phyloP scores from a whole-genome alignment of 1,139 yeast species.

The Saccharomyces pastorianus region DNA sequence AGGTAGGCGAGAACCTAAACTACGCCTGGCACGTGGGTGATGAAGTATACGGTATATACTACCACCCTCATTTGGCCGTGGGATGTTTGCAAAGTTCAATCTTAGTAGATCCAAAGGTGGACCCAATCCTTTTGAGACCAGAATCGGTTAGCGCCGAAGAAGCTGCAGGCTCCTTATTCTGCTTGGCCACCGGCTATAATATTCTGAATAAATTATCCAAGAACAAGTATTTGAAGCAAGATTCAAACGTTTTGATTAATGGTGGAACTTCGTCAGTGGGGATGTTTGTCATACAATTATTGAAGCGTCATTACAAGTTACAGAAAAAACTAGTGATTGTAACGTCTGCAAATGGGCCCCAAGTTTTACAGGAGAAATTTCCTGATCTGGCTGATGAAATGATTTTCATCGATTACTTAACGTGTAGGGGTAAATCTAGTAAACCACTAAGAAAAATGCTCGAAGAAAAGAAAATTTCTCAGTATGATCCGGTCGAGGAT shows the following conservation, averaged over 20 bases:
- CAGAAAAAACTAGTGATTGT: slow-evolving; percentile 39
- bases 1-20: slow-evolving; percentile 44
- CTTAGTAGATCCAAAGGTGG: slow-evolving; percentile 37
- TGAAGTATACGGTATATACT: slow-evolving; percentile 50
- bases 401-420: slow-evolving; percentile 27
- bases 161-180: slow-evolving; percentile 52
- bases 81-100: slow-evolving; percentile 52
- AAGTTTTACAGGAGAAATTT: slow-evolving; percentile 24
- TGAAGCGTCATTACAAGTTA: slow-evolving; percentile 41
- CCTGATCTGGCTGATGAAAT: slow-evolving; percentile 26
- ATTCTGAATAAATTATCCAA: slow-evolving; percentile 33
- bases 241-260: slow-evolving; percentile 43
- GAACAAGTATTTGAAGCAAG: slow-evolving; percentile 24
- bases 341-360: slow-evolving; percentile 33
- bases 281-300: slow-evolving; percentile 48
- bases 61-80: slow-evolving; percentile 36
- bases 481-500: slow-evolving; percentile 25
- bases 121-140: slow-evolving; percentile 42
- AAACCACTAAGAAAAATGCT: slow-evolving; percentile 27
- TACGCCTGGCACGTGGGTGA: slow-evolving; percentile 48
- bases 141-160: slow-evolving; percentile 39
- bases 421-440: slow-evolving; percentile 25
- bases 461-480: slow-evolving; percentile 21
- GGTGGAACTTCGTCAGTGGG: slow-evolving; percentile 80
- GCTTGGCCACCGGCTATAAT: slow-evolving; percentile 48